A percentile compares a stretch with the other conserved stretches of the same genome.
phyloP scores from a whole-genome alignment of 352 stramenopile species.

The Phytophthora foliorum region DNA sequence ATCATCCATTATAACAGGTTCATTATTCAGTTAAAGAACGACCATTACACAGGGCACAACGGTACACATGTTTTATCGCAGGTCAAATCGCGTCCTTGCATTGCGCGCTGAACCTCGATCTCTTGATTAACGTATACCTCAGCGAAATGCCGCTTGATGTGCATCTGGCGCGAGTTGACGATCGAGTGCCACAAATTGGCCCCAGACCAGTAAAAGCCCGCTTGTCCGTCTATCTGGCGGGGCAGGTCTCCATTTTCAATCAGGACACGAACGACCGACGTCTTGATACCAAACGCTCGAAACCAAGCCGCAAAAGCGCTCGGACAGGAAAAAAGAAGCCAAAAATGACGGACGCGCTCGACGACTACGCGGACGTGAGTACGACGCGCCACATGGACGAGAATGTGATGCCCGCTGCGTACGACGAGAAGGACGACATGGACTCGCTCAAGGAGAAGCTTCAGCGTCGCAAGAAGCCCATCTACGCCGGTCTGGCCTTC shows the following conservation, averaged over 20 bases:
- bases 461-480: constrained; percentile 66
- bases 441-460: constrained; percentile 53
- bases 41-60: background rate
- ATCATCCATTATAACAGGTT: background rate
- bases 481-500: constrained; percentile 66
- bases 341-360: constrained; percentile 35
- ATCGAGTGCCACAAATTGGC: constrained; percentile 5
- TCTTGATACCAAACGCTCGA: constrained; percentile 31
- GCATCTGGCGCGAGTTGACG: constrained; percentile 19
- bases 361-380: constrained; percentile 47
- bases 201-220: constrained; percentile 21
- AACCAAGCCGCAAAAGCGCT: constrained; percentile 21
- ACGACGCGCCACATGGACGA: constrained; percentile 54
- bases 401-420: constrained; percentile 36
- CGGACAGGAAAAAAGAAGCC: constrained; percentile 27
- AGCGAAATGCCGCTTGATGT: constrained; percentile 28
- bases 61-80: background rate
- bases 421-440: constrained; percentile 72
- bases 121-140: constrained; percentile 33
- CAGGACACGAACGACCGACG: constrained; percentile 24
- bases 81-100: background rate
- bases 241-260: constrained; percentile 32
- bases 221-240: constrained; percentile 13
- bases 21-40: background rate
- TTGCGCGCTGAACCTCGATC: constrained; percentile 28